Base-by-base conservation (phyloP, 176 grass and related monocot genomes). In the Calamus simplicifolius region DNA sequence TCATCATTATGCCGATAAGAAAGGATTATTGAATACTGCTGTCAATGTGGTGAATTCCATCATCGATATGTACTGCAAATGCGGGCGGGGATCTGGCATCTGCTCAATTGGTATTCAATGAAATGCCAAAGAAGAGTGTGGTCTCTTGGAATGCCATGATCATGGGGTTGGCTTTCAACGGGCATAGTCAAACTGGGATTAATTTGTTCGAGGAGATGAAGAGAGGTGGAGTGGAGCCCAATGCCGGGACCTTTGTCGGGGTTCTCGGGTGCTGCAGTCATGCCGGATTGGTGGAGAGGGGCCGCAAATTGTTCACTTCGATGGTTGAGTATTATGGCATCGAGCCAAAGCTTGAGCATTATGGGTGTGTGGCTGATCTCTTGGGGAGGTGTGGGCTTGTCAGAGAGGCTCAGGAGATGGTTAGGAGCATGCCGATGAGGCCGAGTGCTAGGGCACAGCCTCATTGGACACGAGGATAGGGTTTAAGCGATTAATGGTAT, bases 21-120 rank as follows among this genome's bases (percentile, higher is more conserved):
- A 23, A 5, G 64, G 73, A 0, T 19, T 84, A n/a, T 3, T 80
- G 23, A 63, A 70, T 0, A 21, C 49, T 19, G 52, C 66, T 1
- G 56, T 80, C 15, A 51, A 80, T 61, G 80, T 84, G 67, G 77
- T 57, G 4, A 89, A 89, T 58, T 70, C 73, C 1, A 51, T 89
- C 23, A 19, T 89, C 15, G 80, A 84, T 27, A 89, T 89, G 85
- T 80, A 84, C 18, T 89, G n/a, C n/a, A n/a, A n/a, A n/a, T n/a
- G n/a, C n/a, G n/a, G n/a, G n/a, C n/a, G n/a, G n/a, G 6, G 77
- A 84, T 56, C 53, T 88, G 50, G 48, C 25, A 16, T 73, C 64
- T 12, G 73, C 76, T 10, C 63, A 17, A 18, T 48, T 54, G 5
- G 69, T 80, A 19, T 83, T 89, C 8, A 10, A 74, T 16, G 8